A percentile compares a stretch with the other conserved stretches of the same genome.
phyloP scores from a whole-genome alignment of 176 grass and related monocot species.

The Oryza meyeriana region DNA sequence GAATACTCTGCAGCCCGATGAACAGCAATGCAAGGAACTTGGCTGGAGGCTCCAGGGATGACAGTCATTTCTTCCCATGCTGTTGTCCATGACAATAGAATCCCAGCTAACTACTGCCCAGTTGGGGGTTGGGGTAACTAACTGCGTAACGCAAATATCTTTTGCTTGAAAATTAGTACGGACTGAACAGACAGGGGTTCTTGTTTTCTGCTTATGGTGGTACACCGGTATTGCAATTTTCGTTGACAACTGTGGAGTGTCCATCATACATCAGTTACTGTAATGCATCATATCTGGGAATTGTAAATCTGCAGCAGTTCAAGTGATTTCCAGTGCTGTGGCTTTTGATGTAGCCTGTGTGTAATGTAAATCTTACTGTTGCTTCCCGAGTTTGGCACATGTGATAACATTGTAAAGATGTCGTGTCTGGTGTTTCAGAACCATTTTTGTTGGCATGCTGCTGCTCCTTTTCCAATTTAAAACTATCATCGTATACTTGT shows the following conservation, averaged over 20 bases:
- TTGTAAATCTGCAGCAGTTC: conserved; percentile 26
- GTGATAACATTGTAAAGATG: conserved; percentile 11
- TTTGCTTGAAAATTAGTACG: background rate
- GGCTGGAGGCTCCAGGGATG: conserved; percentile 48
- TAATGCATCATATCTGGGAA: conserved; percentile 10
- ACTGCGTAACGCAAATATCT: background rate
- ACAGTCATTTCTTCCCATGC: background rate
- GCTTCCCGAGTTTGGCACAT: conserved; percentile 17
- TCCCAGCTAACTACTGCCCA: background rate
- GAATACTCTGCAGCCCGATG: conserved; percentile 73
- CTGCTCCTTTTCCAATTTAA: background rate
- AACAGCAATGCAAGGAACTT: conserved; percentile 81
- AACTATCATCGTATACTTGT: background rate
- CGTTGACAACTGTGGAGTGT: background rate
- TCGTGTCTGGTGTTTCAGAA: background rate
- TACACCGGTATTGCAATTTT: background rate
- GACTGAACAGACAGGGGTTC: background rate
- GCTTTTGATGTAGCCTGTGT: background rate
- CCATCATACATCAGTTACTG: conserved; percentile 1
- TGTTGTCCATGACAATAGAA: background rate
- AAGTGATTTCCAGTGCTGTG: background rate
- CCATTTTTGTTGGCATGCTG: background rate
- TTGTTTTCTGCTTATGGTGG: conserved; percentile 25
- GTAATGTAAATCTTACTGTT: conserved; percentile 4
- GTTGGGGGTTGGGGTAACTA: background rate